Evolutionary conservation across 1,284 basidiomycete species (phyloP), one percentile per base, ranked within the genome.

Genomic region (Bondarzewia mesenterica): DNA sequence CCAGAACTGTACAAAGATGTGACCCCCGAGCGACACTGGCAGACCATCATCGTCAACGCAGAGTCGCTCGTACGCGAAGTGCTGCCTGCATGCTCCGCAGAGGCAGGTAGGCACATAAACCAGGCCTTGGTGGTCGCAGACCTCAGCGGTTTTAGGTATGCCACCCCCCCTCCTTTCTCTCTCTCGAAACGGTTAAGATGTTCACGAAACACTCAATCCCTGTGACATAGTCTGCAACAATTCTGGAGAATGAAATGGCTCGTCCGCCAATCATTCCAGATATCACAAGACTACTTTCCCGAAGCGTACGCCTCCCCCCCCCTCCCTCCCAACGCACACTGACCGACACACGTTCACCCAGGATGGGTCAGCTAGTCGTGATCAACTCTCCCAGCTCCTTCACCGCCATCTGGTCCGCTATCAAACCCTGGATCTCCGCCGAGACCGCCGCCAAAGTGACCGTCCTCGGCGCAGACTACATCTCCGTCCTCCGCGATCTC

Each of bases 201-300:
- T n/a, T n/a, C n/a, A n/a, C n/a, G n/a, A n/a, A n/a, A n/a, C n/a
- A n/a, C n/a, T n/a, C n/a, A n/a, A n/a, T n/a, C n/a, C n/a, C n/a
- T n/a, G n/a, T n/a, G n/a, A n/a, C n/a, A n/a, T n/a, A n/a, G n/a
- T n/a, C n/a, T n/a, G n/a, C n/a, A n/a, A n/a, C n/a, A n/a, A n/a
- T n/a, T n/a, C n/a, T n/a, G n/a, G n/a, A n/a, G n/a, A n/a, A n/a
- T n/a, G n/a, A n/a, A n/a, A n/a, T n/a, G n/a, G n/a, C n/a, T n/a
- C n/a, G n/a, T n/a, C n/a, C n/a, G n/a, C n/a, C n/a, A n/a, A n/a
- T n/a, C n/a, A n/a, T n/a, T n/a, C n/a, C 80, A 85, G 56, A 69
- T 87, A 44, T 84, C 83, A 1, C 84, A 87, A 62, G 82, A 85
- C 58, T 86, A 83, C 61, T 85, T 75, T 54, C 84, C 85, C 2